These are phyloP conservation scores for Pichia sp. DNA, from an alignment of 1,139 yeast genomes.

Conservation along the genomic window DNA sequence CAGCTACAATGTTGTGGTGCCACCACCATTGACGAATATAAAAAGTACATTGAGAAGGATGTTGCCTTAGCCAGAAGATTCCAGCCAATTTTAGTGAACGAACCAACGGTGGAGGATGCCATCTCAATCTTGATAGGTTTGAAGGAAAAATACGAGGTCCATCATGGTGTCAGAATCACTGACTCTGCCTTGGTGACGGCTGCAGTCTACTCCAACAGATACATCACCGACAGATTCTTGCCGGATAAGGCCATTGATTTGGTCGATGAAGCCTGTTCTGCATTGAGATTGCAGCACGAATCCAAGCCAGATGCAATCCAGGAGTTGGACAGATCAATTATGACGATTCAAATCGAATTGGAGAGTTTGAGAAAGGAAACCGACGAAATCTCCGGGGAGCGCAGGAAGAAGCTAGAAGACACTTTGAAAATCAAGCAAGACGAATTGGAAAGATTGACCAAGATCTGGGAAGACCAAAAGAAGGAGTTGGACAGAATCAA, in stretches of 20 bases:
- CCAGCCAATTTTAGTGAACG: conserved; percentile 81
- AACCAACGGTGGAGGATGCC: conserved; percentile 91
- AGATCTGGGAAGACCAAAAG: conserved; percentile 83
- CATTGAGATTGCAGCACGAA: conserved; percentile 89
- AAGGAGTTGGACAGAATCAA: conserved; percentile 70
- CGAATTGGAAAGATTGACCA: conserved; percentile 66
- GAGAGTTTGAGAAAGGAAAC: conserved; percentile 92
- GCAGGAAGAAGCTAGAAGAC: conserved; percentile 60
- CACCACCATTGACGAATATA: conserved; percentile 90
- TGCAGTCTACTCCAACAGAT: conserved; percentile 83
- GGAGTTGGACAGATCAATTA: conserved; percentile 78
- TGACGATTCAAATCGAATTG: conserved; percentile 92
- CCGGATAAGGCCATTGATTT: conserved; percentile 97
- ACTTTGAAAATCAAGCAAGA: conserved; percentile 58
- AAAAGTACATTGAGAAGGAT: conserved; percentile 88
- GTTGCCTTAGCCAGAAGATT: conserved; percentile 97
- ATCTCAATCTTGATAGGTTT: conserved; percentile 89
- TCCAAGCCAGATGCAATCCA: conserved; percentile 94
- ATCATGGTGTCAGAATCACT: conserved; percentile 95
- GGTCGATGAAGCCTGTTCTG: conserved; percentile 96
- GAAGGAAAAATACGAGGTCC: conserved; percentile 92
- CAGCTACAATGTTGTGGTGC: conserved; percentile 94
- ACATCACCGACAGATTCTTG: conserved; percentile 82
- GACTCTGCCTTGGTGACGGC: conserved; percentile 94
- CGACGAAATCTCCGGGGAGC: conserved; percentile 75